Base-by-base conservation (phyloP, 306 rosid genomes). In the Crotalaria pallida region DNA sequence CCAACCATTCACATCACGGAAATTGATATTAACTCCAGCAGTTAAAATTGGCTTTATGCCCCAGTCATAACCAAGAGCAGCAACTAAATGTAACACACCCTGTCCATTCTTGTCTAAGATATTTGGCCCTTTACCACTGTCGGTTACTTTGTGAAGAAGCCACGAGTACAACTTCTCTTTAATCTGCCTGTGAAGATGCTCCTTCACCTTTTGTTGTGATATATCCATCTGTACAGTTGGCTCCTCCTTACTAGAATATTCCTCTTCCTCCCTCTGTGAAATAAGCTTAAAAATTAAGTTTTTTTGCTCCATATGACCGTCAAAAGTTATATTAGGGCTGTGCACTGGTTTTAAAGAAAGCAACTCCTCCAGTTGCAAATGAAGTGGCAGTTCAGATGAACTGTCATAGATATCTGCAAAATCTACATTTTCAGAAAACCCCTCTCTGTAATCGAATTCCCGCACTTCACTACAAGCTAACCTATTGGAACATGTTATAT, bases 381-480 rank as follows among this genome's bases (percentile, higher is more conserved):
- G 83, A 73, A 81, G 72, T 52, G 4, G 44, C 80, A 69, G 82
- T 67, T 87, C 96, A 75, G 48, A 41, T 21, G 88, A 64, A 52
- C 58, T 74, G 53, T 49, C 34, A 73, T 47, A 82, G 69, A 75
- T 53, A 34, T 84, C 72, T 10, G 75, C 58, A 61, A 82, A 58
- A 52, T 85, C 86, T 27, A 82, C 74, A 72, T 67, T 89, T 62
- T 84, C 65, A 22, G 79, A 67, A 61, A 82, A 78, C 40, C 85
- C 87, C 43, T 81, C 84, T 60, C 79, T 57, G 81, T 82, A 92
- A 49, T 92, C 87, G 23, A 92, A 92, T 57, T 92, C 97, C 64
- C 97, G 87, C 55, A 92, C 87, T 80, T 92, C 97, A 76, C 97
- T 92, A 66, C 96, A 89, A 45, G 97, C 96, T 77, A 88, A 49